These are phyloP conservation scores for sorghum (Sorghum bicolor) DNA, from an alignment of 176 grass and related monocot genomes.

Conservation along the genomic window Sorghum_bicolor_NCBIv3 NC_012871.2:47716501-47717000, in stretches of 20 bases:
- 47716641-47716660: neutral
- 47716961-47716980: slow-evolving; percentile 32
- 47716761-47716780: slow-evolving; percentile 35
- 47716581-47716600: neutral
- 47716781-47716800: neutral
- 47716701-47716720: slow-evolving; percentile 17
- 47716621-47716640: neutral
- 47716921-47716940: slow-evolving; percentile 12
- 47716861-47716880: neutral
- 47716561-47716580: neutral
- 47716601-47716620: neutral
- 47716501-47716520: neutral
- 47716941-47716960: slow-evolving; percentile 31
- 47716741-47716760: slow-evolving; percentile 28
- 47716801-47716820: neutral
- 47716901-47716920: neutral
- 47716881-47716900: neutral
- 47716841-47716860: neutral
- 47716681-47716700: neutral
- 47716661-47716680: neutral
- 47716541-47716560: neutral
- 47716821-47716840: neutral
- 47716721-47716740: slow-evolving; percentile 19
- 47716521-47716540: neutral
- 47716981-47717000: slow-evolving; percentile 20